A percentile compares a stretch with the other conserved stretches of the same genome.
phyloP scores from a whole-genome alignment of 2,329 filamentous ascomycete genomes.

The Drechmeria coniospora region DNA sequence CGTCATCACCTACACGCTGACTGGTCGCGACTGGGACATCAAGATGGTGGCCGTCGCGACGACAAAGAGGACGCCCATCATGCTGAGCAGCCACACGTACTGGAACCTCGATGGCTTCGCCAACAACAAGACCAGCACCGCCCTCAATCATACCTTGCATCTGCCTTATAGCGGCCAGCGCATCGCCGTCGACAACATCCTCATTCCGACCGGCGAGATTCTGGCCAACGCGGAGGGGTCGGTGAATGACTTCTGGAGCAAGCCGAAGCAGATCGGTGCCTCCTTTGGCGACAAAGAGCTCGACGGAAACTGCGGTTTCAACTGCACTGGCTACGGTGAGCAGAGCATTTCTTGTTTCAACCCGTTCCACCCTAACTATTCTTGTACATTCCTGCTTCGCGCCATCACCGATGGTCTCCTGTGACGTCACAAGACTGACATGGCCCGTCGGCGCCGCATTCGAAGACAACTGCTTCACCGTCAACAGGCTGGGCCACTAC shows the following conservation, averaged over 20 bases:
- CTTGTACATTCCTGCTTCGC: background rate
- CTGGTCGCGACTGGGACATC: conserved; percentile 52
- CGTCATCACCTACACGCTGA: conserved; percentile 58
- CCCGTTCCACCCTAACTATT: background rate
- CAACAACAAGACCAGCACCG: conserved; percentile 50
- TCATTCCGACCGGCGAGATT: conserved; percentile 65
- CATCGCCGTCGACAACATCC: conserved; percentile 51
- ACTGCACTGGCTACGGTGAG: conserved; percentile 74
- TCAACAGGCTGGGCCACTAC: conserved; percentile 42
- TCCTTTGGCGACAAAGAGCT: conserved; percentile 49
- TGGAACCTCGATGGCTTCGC: conserved; percentile 74
- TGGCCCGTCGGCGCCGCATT: background rate
- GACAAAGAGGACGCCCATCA: conserved; percentile 66
- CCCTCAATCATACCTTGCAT: conserved; percentile 57
- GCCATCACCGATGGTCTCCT: background rate
- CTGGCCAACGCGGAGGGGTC: conserved; percentile 49
- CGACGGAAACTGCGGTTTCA: conserved; percentile 59
- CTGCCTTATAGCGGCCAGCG: conserved; percentile 59
- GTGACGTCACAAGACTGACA: background rate
- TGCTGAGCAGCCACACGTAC: conserved; percentile 61
- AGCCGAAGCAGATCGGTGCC: conserved; percentile 63
- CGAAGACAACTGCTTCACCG: conserved; percentile 51
- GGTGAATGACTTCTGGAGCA: conserved; percentile 70
- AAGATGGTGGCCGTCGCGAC: conserved; percentile 57
- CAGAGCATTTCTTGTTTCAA: background rate